These are phyloP conservation scores for Westerdykella ornata DNA, from an alignment of 2,329 filamentous ascomycete species.

Conservation along the genomic window DNA sequence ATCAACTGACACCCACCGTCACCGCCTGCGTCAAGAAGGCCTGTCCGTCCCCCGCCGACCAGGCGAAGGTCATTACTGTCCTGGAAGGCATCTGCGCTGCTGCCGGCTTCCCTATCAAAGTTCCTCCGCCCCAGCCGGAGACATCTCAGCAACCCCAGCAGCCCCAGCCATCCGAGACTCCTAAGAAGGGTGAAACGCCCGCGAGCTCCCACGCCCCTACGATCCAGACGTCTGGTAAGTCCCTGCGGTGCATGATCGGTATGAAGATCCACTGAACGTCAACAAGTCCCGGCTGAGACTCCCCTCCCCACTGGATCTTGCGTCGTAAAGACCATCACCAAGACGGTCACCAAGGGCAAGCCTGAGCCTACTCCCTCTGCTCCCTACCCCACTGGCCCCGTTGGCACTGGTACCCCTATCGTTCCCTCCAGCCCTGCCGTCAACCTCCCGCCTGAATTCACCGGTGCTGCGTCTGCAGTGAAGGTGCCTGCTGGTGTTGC, in stretches of 20 bases:
- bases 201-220: background rate
- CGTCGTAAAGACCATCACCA: conserved; percentile 7
- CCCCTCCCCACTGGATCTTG: conserved; percentile 6
- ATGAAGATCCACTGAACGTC: background rate
- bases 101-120: conserved; percentile 18
- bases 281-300: conserved; percentile 1
- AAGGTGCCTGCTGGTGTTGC: conserved; percentile 13
- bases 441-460: conserved; percentile 11
- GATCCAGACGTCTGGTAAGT: conserved; percentile 1
- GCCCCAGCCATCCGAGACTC: background rate
- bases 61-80: conserved; percentile 20
- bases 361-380: conserved; percentile 2
- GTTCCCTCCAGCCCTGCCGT: conserved; percentile 6
- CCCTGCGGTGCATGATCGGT: background rate
- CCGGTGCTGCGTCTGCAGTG: conserved; percentile 13
- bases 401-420: background rate
- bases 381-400: conserved; percentile 2
- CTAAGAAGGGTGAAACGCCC: background rate
- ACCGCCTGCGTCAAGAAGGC: conserved; percentile 40
- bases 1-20: conserved; percentile 32
- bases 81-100: conserved; percentile 22
- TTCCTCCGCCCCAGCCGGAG: conserved; percentile 4
- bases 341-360: conserved; percentile 2
- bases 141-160: background rate
- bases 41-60: conserved; percentile 34